Percentiles rank a stretch among this genome's conserved stretches.
phyloP scores from a whole-genome alignment of 305 asterid species.

The Salvia sclarea region DNA sequence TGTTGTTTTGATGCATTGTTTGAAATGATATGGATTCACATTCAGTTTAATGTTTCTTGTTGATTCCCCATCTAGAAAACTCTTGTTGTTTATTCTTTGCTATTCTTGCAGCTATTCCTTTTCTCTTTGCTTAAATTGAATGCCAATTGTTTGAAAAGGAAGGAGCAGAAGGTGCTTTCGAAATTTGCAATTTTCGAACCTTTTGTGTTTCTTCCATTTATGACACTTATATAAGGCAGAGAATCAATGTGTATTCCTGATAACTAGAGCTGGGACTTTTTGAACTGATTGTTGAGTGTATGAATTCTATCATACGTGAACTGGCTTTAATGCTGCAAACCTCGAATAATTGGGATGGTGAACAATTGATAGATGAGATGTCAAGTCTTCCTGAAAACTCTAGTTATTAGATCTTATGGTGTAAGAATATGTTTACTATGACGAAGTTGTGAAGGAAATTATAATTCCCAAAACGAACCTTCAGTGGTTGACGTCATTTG shows the following conservation, averaged over 20 bases:
- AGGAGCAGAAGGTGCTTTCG: conserved; percentile 1
- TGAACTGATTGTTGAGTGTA: too few relatives aligned
- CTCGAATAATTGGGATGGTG: too few relatives aligned
- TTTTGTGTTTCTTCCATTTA: conserved; percentile 1
- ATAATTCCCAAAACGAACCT: background rate
- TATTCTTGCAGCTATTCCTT: too few relatives aligned
- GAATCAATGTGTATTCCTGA: background rate
- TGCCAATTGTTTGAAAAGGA: background rate
- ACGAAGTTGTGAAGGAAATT: conserved; percentile 1
- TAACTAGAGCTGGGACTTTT: background rate
- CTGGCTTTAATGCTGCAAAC: too few relatives aligned
- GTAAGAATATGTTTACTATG: too few relatives aligned
- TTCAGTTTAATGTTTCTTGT: conserved; percentile 6
- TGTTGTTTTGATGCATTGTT: conserved; percentile 26
- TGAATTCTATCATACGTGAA: too few relatives aligned
- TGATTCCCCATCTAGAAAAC: background rate
- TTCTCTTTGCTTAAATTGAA: too few relatives aligned
- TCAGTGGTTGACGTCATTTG: background rate
- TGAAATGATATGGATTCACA: conserved; percentile 9
- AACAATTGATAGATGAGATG: too few relatives aligned
- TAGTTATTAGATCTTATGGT: too few relatives aligned
- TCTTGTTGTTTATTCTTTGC: background rate
- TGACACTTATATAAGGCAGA: background rate
- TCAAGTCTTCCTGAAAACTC: too few relatives aligned
- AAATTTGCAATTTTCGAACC: background rate